These are phyloP conservation scores for Lactifluus rugatus DNA, from an alignment of 768 basidiomycete genomes.

Conservation along the genomic window DNA sequence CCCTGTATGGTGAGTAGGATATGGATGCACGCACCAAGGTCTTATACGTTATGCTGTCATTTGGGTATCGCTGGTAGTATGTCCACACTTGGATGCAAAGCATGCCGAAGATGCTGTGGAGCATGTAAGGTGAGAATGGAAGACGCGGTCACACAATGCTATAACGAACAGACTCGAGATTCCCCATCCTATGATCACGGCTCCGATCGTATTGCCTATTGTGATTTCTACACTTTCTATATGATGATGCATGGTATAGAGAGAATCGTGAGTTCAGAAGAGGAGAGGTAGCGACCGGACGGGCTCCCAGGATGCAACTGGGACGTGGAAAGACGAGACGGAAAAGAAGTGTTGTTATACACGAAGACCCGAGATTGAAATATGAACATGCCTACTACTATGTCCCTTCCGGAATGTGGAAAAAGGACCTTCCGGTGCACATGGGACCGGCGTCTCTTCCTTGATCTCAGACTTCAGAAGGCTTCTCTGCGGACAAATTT, in stretches of 20 bases:
- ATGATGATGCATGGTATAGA: neutral
- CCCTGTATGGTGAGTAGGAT: neutral
- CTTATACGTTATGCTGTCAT: conserved; percentile 13
- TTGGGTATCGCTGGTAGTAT: conserved; percentile 17
- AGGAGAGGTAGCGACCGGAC: neutral
- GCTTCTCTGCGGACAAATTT: neutral
- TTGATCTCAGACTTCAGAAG: conserved; percentile 2
- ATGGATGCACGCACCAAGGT: conserved; percentile 7
- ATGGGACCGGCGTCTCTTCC: neutral
- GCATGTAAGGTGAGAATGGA: neutral
- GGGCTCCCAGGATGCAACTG: neutral
- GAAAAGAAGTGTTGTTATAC: neutral
- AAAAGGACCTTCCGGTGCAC: conserved; percentile 1
- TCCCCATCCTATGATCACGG: conserved; percentile 17
- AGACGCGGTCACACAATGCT: neutral
- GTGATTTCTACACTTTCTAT: neutral
- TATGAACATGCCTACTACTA: neutral
- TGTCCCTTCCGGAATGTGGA: neutral
- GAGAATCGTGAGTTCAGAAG: neutral
- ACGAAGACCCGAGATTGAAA: neutral
- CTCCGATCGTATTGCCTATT: conserved; percentile 18
- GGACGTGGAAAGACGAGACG: neutral
- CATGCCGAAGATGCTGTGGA: conserved; percentile 17
- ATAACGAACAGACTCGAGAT: conserved; percentile 12
- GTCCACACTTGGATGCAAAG: conserved; percentile 17